Percentiles rank a stretch among this genome's conserved stretches.
Conservation (phyloP, 345 rosid species). For the Litchi chinensis region DNA sequence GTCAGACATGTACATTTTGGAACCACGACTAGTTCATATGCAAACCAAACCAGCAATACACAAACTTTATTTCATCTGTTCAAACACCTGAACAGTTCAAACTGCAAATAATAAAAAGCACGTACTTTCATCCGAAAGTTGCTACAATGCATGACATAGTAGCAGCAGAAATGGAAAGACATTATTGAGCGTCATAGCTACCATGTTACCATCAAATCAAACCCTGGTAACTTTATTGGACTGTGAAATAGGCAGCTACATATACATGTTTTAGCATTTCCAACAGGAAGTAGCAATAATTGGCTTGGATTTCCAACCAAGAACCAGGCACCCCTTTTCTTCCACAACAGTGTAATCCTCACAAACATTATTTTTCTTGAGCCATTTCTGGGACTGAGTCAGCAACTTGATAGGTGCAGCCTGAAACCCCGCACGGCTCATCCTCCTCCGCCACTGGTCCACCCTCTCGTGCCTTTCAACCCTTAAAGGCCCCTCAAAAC, state of each 20-base stretch:
- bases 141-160: conserved; percentile 11
- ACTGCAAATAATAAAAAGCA: not conserved
- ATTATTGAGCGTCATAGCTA: not conserved
- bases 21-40: not conserved
- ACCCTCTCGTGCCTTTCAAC: conserved; percentile 65
- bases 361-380: conserved; percentile 36
- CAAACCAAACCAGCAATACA: conserved; percentile 18
- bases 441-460: conserved; percentile 69
- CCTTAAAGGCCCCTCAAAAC: conserved; percentile 59
- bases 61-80: conserved; percentile 28
- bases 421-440: conserved; percentile 76
- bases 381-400: conserved; percentile 59
- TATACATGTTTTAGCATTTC: conserved; percentile 42
- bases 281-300: conserved; percentile 68
- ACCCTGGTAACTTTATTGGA: conserved; percentile 18
- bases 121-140: conserved; percentile 5
- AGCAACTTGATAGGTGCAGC: conserved; percentile 53
- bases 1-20: not conserved
- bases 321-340: conserved; percentile 68
- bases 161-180: conserved; percentile 2
- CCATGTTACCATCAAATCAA: not conserved
- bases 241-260: not conserved
- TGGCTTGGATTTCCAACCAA: conserved; percentile 70
- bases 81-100: conserved; percentile 21
- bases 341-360: conserved; percentile 61